Evolutionary conservation across 768 basidiomycete species (phyloP), one percentile per base, ranked within the genome.

Genomic region (Imleria badia): DNA sequence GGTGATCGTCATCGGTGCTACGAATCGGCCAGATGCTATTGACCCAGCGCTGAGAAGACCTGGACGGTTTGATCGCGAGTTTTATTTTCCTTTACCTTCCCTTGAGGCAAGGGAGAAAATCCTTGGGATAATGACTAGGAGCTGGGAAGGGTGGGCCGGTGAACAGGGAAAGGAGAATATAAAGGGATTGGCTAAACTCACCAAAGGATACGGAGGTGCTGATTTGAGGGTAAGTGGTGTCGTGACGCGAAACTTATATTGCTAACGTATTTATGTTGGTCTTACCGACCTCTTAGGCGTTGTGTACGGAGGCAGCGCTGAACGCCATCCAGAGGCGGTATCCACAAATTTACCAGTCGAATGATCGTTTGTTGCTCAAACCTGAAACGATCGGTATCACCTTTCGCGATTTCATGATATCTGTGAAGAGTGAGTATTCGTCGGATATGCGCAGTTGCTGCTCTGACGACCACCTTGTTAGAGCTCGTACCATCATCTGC

Each of bases 191-290:
- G 91, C 94, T 1, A 86, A 85, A 70, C 72, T 95, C 52, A 98
- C 96, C 9, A 98, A 98, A 71, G 97, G 97, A 0, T 99, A 98
- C 70, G 97, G 92, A 23, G 97, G 97, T 59, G 97, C 97, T 35
- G 97, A 99, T 78, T 70, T 99, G 52, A 77, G 97, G 73, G 96
- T 96, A 61, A 58, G 89, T 60, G 20, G 17, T 12, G 13, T 47
- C 14, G 1, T 39, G 30, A 17, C 22, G 45, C 11, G 46, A 40
- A 26, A 26, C 36, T 29, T 46, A 40, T 36, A 29, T 12, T 40
- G 19, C 29, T 61, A 54, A 55, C 45, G 34, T 14, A n/a, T 15
- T 39, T 26, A 48, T 34, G 48, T 20, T 40, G 40, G 38, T 40
- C 54, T 54, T 52, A 13, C 43, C 52, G 20, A 41, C 9, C 15